A percentile compares a stretch with the other conserved stretches of the same genome.
These are phyloP conservation scores for Lithospermum erythrorhizon DNA, from an alignment of 257 asterid species.

Conservation along the genomic window DNA sequence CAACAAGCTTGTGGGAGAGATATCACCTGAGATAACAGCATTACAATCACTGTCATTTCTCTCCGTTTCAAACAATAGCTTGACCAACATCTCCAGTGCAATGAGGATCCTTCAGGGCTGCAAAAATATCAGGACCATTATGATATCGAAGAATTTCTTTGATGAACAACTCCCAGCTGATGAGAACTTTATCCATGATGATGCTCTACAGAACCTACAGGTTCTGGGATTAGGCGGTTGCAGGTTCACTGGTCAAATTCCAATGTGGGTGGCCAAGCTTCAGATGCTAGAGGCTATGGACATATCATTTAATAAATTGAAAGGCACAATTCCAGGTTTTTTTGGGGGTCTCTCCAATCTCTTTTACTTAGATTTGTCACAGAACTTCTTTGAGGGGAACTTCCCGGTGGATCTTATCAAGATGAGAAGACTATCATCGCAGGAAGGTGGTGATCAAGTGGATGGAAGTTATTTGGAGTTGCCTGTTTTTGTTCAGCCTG, in stretches of 20 bases:
- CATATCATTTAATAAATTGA: constrained; percentile 47
- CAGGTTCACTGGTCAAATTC: constrained; percentile 51
- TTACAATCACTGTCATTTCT: constrained; percentile 65
- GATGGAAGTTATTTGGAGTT: constrained; percentile 58
- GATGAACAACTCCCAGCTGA: constrained; percentile 51
- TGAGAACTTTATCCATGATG: constrained; percentile 27
- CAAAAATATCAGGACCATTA: constrained; percentile 54
- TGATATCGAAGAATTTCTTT: constrained; percentile 60
- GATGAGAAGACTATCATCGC: constrained; percentile 43
- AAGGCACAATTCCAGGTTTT: constrained; percentile 71
- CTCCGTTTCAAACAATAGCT: constrained; percentile 74
- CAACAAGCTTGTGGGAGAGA: constrained; percentile 53
- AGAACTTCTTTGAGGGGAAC: constrained; percentile 47
- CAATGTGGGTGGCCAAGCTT: constrained; percentile 52
- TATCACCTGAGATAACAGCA: constrained; percentile 41
- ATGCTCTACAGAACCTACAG: constrained; percentile 48
- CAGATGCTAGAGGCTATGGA: constrained; percentile 60
- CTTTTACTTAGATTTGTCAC: constrained; percentile 79
- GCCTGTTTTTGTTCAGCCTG: constrained; percentile 83
- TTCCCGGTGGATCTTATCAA: constrained; percentile 51
- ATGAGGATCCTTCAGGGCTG: constrained; percentile 53
- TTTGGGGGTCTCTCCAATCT: constrained; percentile 53
- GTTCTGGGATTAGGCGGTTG: constrained; percentile 76
- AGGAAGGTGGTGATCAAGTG: constrained; percentile 37
- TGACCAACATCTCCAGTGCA: constrained; percentile 60